These are phyloP conservation scores for Fusarium virguliforme DNA, from an alignment of 2,329 filamentous ascomycete genomes.

Conservation along the genomic window DNA sequence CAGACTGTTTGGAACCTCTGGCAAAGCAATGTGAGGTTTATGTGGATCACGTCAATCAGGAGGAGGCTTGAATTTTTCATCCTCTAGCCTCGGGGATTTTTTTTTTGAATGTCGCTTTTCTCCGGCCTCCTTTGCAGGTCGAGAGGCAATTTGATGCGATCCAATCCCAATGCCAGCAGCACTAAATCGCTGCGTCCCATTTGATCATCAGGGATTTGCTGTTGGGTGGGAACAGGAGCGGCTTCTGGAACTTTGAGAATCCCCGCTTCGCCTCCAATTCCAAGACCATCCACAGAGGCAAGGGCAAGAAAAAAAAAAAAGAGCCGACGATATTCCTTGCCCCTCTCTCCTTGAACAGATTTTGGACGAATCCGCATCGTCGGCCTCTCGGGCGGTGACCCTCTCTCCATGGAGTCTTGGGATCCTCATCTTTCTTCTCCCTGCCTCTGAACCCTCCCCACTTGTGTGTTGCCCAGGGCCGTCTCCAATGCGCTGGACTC, in stretches of 20 bases:
- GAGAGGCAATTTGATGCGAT: slow-evolving; percentile 16
- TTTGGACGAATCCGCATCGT: slow-evolving; percentile 28
- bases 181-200: slow-evolving; percentile 15
- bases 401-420: slow-evolving; percentile 21
- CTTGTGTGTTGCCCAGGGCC: slow-evolving; percentile 24
- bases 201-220: slow-evolving; percentile 27
- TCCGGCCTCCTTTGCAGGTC: not conserved
- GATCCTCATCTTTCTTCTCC: slow-evolving; percentile 15
- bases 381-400: slow-evolving; percentile 19
- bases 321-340: slow-evolving; percentile 39
- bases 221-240: slow-evolving; percentile 24
- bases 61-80: slow-evolving; percentile 40
- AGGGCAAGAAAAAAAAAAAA: slow-evolving; percentile 28
- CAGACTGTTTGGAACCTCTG: slow-evolving; percentile 15
- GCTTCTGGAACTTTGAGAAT: slow-evolving; percentile 44
- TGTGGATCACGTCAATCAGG: slow-evolving; percentile 25
- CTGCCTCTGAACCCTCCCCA: slow-evolving; percentile 22
- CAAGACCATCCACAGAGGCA: not conserved
- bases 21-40: slow-evolving; percentile 35
- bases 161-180: slow-evolving; percentile 17
- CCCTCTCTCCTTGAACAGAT: slow-evolving; percentile 26
- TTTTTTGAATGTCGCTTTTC: slow-evolving; percentile 9
- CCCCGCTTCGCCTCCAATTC: slow-evolving; percentile 36
- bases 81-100: slow-evolving; percentile 16
- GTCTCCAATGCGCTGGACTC: slow-evolving; percentile 44